Evolutionary conservation across 306 rosid genomes (phyloP).

Genomic region (Lagenaria siceraria): DNA sequence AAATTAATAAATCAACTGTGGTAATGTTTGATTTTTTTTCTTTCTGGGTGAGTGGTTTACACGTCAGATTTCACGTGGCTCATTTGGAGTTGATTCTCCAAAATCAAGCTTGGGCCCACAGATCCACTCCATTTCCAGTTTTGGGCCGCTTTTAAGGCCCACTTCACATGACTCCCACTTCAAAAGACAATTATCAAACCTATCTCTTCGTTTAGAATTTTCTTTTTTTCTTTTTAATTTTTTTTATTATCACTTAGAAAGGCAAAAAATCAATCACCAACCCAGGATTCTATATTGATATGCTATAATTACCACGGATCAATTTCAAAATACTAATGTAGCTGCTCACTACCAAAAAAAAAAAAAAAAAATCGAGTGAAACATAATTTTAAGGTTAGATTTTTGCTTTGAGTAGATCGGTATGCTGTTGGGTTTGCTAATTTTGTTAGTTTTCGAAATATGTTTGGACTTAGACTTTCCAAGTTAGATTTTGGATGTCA

Average conservation of each 20-base stretch:
- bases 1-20: no score
- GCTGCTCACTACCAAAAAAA: no score
- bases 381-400: no score
- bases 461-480: no score
- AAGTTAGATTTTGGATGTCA: no score
- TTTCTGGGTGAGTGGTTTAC: background rate
- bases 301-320: background rate
- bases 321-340: background rate
- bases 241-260: no score
- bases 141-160: background rate
- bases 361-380: no score
- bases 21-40: no score
- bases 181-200: background rate
- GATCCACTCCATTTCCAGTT: background rate
- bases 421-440: no score
- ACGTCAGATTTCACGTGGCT: constrained; percentile 1
- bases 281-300: background rate
- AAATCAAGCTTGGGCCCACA: background rate
- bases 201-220: background rate
- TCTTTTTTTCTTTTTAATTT: no score
- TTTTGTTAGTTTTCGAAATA: no score
- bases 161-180: background rate
- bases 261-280: background rate
- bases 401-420: no score
- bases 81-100: background rate